Conservation (phyloP, 1,139 yeast species). For the Geotrichum phurueaensis region DNA sequence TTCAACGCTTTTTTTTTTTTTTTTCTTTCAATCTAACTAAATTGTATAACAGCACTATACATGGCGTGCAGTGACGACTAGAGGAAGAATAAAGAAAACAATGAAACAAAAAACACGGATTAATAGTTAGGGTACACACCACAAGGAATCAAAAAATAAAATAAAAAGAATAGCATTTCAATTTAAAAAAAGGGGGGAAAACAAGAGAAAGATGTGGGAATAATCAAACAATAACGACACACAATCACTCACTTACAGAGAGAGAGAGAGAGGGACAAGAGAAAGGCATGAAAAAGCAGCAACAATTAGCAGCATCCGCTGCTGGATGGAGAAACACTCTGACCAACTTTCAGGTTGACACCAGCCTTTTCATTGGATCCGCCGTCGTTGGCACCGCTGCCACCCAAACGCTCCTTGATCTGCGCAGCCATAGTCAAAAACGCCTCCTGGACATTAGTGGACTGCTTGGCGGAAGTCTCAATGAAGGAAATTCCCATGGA, state of each 20-base stretch:
- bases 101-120: background rate
- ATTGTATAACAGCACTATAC: background rate
- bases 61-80: background rate
- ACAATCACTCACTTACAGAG: background rate
- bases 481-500: conserved; percentile 91
- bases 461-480: conserved; percentile 93
- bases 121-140: background rate
- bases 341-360: conserved; percentile 77
- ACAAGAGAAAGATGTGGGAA: background rate
- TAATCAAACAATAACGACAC: background rate
- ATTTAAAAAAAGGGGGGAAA: background rate
- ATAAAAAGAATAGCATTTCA: background rate
- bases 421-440: conserved; percentile 98
- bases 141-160: background rate
- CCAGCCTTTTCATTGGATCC: conserved; percentile 56
- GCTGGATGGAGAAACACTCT: conserved; percentile 65
- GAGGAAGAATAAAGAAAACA: background rate
- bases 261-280: background rate
- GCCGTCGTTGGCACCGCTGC: conserved; percentile 44
- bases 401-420: conserved; percentile 93
- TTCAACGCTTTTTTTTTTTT: background rate
- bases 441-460: conserved; percentile 97
- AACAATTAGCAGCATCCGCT: conserved; percentile 66
- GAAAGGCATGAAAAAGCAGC: background rate
- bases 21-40: background rate